Conservation (phyloP, 2,329 filamentous ascomycete species). For the Penicillium sp. region DNA sequence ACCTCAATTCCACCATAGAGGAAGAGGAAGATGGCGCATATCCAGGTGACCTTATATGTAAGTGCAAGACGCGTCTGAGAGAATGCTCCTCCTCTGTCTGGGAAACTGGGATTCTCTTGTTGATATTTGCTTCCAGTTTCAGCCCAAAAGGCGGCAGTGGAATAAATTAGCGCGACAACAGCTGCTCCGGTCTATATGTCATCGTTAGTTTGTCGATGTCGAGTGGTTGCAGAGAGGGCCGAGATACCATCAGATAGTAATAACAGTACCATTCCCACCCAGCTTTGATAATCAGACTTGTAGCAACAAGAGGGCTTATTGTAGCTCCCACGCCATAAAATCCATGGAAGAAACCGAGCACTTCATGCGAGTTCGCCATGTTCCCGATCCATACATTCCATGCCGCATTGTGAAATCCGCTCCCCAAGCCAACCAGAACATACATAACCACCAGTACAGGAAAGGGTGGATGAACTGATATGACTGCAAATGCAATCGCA, state of each 20-base stretch:
- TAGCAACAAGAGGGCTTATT: slow-evolving; percentile 59
- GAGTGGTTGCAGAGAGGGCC: neutral
- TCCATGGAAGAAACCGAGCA: slow-evolving; percentile 70
- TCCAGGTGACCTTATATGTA: slow-evolving; percentile 62
- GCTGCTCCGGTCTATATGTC: slow-evolving; percentile 15
- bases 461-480: slow-evolving; percentile 34
- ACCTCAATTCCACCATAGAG: slow-evolving; percentile 18
- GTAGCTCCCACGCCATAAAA: slow-evolving; percentile 63
- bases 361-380: slow-evolving; percentile 68
- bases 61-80: slow-evolving; percentile 40
- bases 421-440: slow-evolving; percentile 36
- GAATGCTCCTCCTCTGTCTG: slow-evolving; percentile 8
- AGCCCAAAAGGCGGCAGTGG: slow-evolving; percentile 17
- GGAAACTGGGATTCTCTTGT: slow-evolving; percentile 20
- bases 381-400: slow-evolving; percentile 65
- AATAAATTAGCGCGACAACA: slow-evolving; percentile 11
- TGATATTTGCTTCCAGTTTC: slow-evolving; percentile 14
- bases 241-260: slow-evolving; percentile 16
- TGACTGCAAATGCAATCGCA: slow-evolving; percentile 27
- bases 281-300: slow-evolving; percentile 64
- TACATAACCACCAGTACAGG: slow-evolving; percentile 34
- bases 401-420: slow-evolving; percentile 47
- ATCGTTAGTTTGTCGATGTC: neutral
- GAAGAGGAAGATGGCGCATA: slow-evolving; percentile 68
- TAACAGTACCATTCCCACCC: slow-evolving; percentile 16